Percentiles rank a stretch among this genome's conserved stretches.
Conservation (phyloP, 371 early-diverging fungal species). For the Dinochytrium kinnereticum region DNA sequence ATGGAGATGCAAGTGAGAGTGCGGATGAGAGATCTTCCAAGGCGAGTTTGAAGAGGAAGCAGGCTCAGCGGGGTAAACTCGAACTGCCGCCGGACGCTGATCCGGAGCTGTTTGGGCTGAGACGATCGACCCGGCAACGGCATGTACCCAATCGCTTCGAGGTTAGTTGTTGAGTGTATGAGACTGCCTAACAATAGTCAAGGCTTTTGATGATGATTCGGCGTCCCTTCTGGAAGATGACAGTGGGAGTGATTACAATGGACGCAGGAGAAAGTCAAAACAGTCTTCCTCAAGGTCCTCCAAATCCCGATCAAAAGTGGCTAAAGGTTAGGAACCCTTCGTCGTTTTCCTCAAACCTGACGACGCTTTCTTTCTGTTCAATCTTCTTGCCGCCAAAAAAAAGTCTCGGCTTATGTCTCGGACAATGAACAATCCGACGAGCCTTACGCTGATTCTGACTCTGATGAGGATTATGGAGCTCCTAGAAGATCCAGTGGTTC, state of each 20-base stretch:
- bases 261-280: background rate
- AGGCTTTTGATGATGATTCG: conserved; percentile 24
- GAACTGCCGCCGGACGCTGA: conserved; percentile 27
- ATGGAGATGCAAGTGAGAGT: conserved; percentile 3
- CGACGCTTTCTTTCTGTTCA: background rate
- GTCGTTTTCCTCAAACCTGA: background rate
- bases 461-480: conserved; percentile 8
- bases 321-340: background rate
- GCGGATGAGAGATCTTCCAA: background rate
- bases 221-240: conserved; percentile 22
- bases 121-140: conserved; percentile 34
- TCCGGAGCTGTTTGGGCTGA: conserved; percentile 47
- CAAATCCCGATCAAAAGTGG: conserved; percentile 11
- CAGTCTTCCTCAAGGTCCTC: background rate
- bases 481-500: background rate
- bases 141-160: conserved; percentile 18
- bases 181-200: background rate
- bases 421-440: conserved; percentile 7
- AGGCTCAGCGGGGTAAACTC: background rate
- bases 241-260: conserved; percentile 30
- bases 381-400: background rate
- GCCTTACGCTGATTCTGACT: conserved; percentile 5
- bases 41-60: background rate
- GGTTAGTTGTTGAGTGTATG: background rate
- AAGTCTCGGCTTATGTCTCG: background rate